phyloP scores from a whole-genome alignment of 2,329 filamentous ascomycete genomes.

The Aschersonia sp. region DNA sequence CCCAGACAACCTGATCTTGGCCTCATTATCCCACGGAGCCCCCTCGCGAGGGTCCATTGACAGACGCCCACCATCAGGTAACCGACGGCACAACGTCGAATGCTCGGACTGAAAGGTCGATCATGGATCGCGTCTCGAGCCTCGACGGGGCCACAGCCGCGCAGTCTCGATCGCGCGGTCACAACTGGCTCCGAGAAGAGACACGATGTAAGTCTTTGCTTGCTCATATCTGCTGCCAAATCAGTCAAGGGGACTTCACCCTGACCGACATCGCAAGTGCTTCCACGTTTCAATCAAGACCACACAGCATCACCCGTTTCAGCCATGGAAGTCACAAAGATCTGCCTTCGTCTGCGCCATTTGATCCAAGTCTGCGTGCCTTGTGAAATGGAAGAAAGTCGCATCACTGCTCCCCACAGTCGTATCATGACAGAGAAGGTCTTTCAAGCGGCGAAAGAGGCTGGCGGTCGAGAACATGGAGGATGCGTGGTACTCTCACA shows the following conservation, averaged over 20 bases:
- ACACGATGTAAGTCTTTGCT: conserved; percentile 24
- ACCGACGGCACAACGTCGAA: no score
- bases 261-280: conserved; percentile 30
- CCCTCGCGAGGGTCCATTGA: no score
- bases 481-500: conserved; percentile 50
- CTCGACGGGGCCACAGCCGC: no score
- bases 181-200: conserved; percentile 26
- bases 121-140: no score
- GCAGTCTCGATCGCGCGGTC: conserved; percentile 5
- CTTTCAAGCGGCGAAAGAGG: conserved; percentile 64
- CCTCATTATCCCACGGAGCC: no score
- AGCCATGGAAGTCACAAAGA: conserved; percentile 70
- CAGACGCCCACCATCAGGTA: no score
- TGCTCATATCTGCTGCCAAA: background rate
- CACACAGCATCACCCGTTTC: conserved; percentile 53
- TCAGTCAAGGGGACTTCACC: background rate
- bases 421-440: conserved; percentile 71
- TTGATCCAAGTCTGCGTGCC: conserved; percentile 81
- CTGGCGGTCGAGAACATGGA: conserved; percentile 59
- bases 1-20: no score
- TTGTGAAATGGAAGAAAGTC: conserved; percentile 69
- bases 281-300: conserved; percentile 47
- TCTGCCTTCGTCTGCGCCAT: conserved; percentile 80
- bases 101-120: no score
- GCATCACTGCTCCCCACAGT: conserved; percentile 70